Conservation (phyloP, 2,329 filamentous ascomycete genomes). For the Stagonosporopsis tanaceti region DNA sequence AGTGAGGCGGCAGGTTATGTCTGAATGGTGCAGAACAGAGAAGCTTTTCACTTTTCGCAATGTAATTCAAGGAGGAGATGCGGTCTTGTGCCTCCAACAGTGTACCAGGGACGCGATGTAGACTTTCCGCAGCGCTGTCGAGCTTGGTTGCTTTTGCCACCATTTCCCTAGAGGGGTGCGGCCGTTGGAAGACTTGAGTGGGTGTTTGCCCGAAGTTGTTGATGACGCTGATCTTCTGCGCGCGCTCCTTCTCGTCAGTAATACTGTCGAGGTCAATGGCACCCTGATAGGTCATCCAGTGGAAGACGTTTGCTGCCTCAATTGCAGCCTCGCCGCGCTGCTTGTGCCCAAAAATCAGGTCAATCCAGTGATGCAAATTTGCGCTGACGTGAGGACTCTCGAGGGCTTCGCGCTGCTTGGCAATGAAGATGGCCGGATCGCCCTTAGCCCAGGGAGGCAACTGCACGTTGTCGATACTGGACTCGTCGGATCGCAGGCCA, state of each 20-base stretch:
- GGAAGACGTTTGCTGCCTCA: conserved; percentile 93
- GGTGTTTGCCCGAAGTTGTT: conserved; percentile 99
- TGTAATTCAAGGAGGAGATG: conserved; percentile 80
- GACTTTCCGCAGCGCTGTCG: conserved; percentile 77
- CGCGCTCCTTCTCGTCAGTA: conserved; percentile 82
- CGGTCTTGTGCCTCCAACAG: conserved; percentile 78
- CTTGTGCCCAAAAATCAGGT: conserved; percentile 92
- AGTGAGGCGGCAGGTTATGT: conserved; percentile 83
- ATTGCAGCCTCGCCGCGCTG: conserved; percentile 92
- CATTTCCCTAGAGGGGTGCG: conserved; percentile 78
- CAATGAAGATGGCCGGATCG: conserved; percentile 92
- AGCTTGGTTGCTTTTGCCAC: conserved; percentile 72
- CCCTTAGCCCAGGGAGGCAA: conserved; percentile 98
- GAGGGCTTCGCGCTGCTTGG: conserved; percentile 92
- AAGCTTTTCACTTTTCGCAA: conserved; percentile 80
- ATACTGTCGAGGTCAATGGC: conserved; percentile 93
- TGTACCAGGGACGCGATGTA: conserved; percentile 81
- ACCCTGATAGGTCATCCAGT: conserved; percentile 93
- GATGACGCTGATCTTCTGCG: conserved; percentile 93
- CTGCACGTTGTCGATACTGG: conserved; percentile 82
- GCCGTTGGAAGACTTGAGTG: conserved; percentile 86
- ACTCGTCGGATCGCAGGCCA: conserved; percentile 81
- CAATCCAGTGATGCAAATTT: conserved; percentile 93
- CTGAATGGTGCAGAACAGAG: conserved; percentile 85
- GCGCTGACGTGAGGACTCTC: conserved; percentile 93